Evolutionary conservation across 345 rosid species (phyloP).

Genomic region (Salix purpurea): DNA sequence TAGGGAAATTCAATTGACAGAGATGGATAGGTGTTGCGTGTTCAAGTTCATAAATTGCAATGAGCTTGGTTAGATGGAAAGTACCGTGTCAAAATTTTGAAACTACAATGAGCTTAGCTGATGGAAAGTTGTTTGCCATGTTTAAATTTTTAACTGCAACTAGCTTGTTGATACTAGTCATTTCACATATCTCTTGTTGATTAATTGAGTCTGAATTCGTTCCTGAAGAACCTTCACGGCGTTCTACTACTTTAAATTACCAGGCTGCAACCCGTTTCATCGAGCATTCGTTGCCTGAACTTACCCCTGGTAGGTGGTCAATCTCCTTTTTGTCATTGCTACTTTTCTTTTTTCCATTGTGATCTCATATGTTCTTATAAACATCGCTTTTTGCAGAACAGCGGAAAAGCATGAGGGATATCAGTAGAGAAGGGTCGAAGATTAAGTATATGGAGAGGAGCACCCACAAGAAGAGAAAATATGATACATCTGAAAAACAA

Average conservation of each 20-base stretch:
- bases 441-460: conserved; percentile 38
- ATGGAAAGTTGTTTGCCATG: neutral
- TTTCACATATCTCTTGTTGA: neutral
- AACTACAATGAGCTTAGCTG: neutral
- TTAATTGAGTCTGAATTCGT: conserved; percentile 10
- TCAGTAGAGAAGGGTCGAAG: conserved; percentile 55
- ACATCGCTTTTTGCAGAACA: conserved; percentile 48
- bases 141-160: neutral
- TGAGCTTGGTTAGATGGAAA: neutral
- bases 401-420: conserved; percentile 56
- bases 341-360: neutral
- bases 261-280: conserved; percentile 88
- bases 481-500: conserved; percentile 47
- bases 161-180: neutral
- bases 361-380: conserved; percentile 8
- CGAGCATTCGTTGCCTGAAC: conserved; percentile 83
- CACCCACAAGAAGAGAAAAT: conserved; percentile 73
- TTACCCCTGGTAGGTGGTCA: conserved; percentile 55
- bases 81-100: neutral
- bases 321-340: conserved; percentile 2
- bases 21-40: neutral
- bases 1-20: neutral
- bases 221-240: conserved; percentile 63
- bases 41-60: neutral
- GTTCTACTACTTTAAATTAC: conserved; percentile 68